These are phyloP conservation scores for Sambucus nigra DNA, from an alignment of 129 eudicot species.

Conservation along the genomic window DNA sequence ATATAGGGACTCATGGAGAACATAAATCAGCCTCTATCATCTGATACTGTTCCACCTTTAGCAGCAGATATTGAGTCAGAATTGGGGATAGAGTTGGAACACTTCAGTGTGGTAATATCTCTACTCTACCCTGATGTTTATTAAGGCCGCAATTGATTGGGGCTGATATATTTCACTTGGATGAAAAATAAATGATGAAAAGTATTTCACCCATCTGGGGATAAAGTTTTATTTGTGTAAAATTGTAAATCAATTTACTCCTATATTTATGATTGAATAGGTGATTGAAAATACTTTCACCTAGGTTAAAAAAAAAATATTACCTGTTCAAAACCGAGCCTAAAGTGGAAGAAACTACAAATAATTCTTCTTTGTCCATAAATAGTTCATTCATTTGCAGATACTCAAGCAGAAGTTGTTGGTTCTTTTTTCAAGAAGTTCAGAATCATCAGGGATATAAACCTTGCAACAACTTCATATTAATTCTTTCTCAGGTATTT, in stretches of 20 bases:
- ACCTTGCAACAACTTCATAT: constrained; percentile 6
- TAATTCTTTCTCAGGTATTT: background rate
- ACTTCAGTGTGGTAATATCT: constrained; percentile 48
- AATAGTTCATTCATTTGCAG: constrained; percentile 25
- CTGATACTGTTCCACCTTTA: constrained; percentile 13
- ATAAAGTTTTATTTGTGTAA: too few relatives aligned
- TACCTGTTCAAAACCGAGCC: too few relatives aligned
- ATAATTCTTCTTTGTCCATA: too few relatives aligned
- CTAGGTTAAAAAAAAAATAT: too few relatives aligned
- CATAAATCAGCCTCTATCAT: constrained; percentile 11
- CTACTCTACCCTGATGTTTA: constrained; percentile 7
- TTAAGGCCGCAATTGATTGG: too few relatives aligned
- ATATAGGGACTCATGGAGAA: constrained; percentile 36
- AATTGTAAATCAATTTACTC: too few relatives aligned
- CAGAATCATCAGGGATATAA: constrained; percentile 16
- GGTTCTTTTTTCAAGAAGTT: constrained; percentile 23
- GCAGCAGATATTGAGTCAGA: constrained; percentile 28
- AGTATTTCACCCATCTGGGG: too few relatives aligned
- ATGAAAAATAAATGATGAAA: too few relatives aligned
- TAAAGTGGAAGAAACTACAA: too few relatives aligned
- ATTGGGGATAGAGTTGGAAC: constrained; percentile 50
- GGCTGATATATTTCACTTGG: too few relatives aligned
- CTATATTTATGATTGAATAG: too few relatives aligned
- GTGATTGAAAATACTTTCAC: too few relatives aligned
- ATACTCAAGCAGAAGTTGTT: constrained; percentile 34